These are phyloP conservation scores for Yamadazyma taylorii DNA, from an alignment of 1,139 yeast species.

Conservation along the genomic window DNA sequence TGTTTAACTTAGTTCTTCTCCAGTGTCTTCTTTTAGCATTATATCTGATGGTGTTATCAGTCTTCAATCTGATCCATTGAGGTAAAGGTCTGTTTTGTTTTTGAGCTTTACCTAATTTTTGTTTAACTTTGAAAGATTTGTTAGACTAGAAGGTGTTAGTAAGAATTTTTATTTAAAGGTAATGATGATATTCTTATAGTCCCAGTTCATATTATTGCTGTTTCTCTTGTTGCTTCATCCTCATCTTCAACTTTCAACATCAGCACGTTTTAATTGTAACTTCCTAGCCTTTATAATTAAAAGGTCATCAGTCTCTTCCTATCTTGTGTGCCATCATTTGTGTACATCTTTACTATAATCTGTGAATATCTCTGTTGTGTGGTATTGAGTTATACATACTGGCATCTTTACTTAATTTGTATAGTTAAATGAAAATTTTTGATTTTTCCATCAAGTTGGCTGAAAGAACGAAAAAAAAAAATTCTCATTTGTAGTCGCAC, in stretches of 20 bases:
- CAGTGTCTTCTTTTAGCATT: constrained; percentile 99
- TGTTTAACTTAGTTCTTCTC: constrained; percentile 99
- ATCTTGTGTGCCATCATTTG: not conserved
- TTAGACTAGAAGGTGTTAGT: constrained; percentile 57
- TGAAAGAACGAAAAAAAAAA: not conserved
- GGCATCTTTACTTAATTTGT: constrained; percentile 29
- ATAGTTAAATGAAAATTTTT: constrained; percentile 7
- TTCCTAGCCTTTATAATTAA: not conserved
- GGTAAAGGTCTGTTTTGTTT: constrained; percentile 99
- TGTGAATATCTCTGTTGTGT: too few relatives aligned
- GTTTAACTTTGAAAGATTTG: constrained; percentile 97
- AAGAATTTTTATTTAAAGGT: constrained; percentile 12
- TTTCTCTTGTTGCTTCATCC: too few relatives aligned
- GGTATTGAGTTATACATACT: constrained; percentile 39
- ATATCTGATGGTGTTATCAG: constrained; percentile 97
- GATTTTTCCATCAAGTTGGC: constrained; percentile 1
- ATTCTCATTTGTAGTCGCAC: not conserved
- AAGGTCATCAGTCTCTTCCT: not conserved
- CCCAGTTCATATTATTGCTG: too few relatives aligned
- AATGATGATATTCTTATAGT: too few relatives aligned
- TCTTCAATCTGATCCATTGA: constrained; percentile 99
- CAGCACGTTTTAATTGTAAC: not conserved
- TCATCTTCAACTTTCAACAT: too few relatives aligned
- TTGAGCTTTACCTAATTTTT: constrained; percentile 98
- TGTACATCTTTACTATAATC: too few relatives aligned